Base-by-base conservation (phyloP, 2,329 filamentous ascomycete species). In the Aspergillus novofumigatus region DNA sequence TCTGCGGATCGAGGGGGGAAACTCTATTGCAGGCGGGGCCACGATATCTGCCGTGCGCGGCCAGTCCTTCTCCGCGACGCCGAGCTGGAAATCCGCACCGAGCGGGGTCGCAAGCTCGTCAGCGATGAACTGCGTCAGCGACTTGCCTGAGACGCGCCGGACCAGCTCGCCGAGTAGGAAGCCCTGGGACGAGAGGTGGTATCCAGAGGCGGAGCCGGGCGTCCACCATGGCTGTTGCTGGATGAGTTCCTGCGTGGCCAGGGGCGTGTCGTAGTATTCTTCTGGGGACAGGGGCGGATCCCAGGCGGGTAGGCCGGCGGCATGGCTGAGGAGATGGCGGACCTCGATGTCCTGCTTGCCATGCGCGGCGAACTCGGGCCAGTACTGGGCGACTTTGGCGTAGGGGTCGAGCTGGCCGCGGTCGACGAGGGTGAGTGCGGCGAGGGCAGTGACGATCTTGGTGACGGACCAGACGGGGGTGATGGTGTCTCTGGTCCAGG, bases 51-150 rank as follows among this genome's bases (percentile, higher is more conserved):
- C 70, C 3, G 78, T 64, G 8, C 80, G 78, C 3, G 58, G 42
- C 71, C 71, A 76, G 57, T 81, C 75, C 6, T 72, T 62, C 51
- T 82, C 76, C 1, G 59, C 51, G 2, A 75, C 67, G 1, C 79
- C 79, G 17, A 82, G 68, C 45, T 76, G 72, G 54, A 81, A 81
- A 61, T 82, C 81, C 1, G 79, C 80, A 0, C 62, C 61, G 3
- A 79, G 59, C 0, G 80, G 79, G 0, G 51, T 63, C 0, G 77
- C 69, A 23, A 83, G 75, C 51, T 78, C 75, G 1, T 76, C 72
- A 2, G 60, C 62, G 26, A 79, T 69, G 57, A 81, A 81, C 32
- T 80, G 65, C n/a, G 66, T 69, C 41, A 82, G 58, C 0, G 72
- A 58, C 57, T 76, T 75, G 0, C 79, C 78, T 0, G 69, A 77